Evolutionary conservation across 23 red algal species (phyloP).

Genomic region (Gracilaria vermiculophylla): DNA sequence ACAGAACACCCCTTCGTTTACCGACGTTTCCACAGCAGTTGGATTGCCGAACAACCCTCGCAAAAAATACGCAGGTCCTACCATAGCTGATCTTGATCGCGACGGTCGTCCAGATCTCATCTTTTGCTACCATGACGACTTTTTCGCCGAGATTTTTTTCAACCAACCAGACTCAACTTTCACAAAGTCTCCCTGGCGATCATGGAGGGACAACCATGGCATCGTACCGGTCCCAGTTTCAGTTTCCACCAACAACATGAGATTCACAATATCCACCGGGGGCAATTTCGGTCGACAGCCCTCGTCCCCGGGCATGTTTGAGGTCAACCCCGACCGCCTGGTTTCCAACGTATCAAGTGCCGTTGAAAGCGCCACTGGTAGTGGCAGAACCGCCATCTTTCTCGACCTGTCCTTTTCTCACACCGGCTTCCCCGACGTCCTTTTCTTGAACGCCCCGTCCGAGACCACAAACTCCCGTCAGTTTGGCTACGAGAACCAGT

Average conservation of each 20-base stretch:
- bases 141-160: slow-evolving; percentile 21
- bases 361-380: neutral
- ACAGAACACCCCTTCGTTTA: neutral
- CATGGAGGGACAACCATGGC: slow-evolving; percentile 29
- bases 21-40: neutral
- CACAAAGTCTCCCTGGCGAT: neutral
- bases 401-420: neutral
- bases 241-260: neutral
- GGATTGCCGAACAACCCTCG: neutral
- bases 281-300: slow-evolving; percentile 8
- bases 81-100: slow-evolving; percentile 51
- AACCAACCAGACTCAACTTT: neutral
- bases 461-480: too few relatives aligned
- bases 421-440: neutral
- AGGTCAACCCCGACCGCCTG: neutral
- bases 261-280: slow-evolving; percentile 18
- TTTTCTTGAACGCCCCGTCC: neutral
- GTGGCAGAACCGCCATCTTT: slow-evolving; percentile 14
- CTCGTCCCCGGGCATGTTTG: slow-evolving; percentile 3
- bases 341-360: neutral
- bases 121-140: slow-evolving; percentile 24
- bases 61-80: slow-evolving; percentile 35
- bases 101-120: slow-evolving; percentile 41
- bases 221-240: slow-evolving; percentile 7
- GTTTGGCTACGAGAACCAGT: slow-evolving; percentile 1